phyloP scores from a whole-genome alignment of 176 grass and related monocot genomes.

The Avena eriantha region DNA sequence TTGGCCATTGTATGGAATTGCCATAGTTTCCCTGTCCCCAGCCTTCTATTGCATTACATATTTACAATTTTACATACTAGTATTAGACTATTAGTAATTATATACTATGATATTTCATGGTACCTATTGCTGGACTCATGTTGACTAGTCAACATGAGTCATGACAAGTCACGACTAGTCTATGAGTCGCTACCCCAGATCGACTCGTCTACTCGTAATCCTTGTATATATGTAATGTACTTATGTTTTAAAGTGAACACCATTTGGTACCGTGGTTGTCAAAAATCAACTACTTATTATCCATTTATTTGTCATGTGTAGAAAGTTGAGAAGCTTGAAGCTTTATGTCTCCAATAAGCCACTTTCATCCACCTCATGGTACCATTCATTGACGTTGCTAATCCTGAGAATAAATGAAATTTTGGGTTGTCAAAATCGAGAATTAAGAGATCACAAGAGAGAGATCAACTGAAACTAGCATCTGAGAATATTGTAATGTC shows the following conservation, averaged over 20 bases:
- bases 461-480: conserved; percentile 59
- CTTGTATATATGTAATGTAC: too few relatives aligned
- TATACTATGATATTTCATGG: too few relatives aligned
- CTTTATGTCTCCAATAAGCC: conserved; percentile 77
- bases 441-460: conserved; percentile 45
- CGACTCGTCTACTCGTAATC: too few relatives aligned
- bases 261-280: not conserved
- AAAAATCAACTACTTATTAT: conserved; percentile 3
- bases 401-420: conserved; percentile 50
- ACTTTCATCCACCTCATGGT: conserved; percentile 78
- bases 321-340: conserved; percentile 91
- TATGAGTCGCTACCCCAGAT: too few relatives aligned
- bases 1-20: too few relatives aligned
- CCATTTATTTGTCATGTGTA: conserved; percentile 44
- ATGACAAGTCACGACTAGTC: too few relatives aligned
- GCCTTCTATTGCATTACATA: too few relatives aligned
- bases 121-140: too few relatives aligned
- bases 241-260: not conserved
- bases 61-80: too few relatives aligned
- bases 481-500: conserved; percentile 68
- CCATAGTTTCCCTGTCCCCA: too few relatives aligned
- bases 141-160: too few relatives aligned
- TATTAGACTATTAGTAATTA: too few relatives aligned
- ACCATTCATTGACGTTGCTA: conserved; percentile 60
- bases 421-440: conserved; percentile 18